Evolutionary conservation across 352 stramenopile genomes (phyloP).

Genomic region (Plasmopara muralis): DNA sequence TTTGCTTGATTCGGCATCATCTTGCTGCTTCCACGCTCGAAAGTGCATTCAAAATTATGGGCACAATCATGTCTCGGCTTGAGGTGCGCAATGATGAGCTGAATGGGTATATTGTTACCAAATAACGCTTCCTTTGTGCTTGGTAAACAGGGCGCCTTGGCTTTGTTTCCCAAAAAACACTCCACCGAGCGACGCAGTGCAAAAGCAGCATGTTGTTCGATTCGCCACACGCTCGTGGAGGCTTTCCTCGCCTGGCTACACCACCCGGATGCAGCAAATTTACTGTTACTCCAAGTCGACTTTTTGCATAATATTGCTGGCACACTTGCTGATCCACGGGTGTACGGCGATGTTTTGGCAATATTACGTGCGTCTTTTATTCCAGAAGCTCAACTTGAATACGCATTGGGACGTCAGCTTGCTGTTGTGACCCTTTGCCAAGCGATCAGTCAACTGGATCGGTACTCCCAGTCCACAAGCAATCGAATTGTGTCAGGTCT

Average conservation of each 20-base stretch:
- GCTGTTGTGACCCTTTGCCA: slow-evolving; percentile 33
- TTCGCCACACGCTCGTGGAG: slow-evolving; percentile 57
- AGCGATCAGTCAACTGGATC: slow-evolving; percentile 51
- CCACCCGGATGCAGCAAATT: slow-evolving; percentile 26
- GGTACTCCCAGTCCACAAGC: slow-evolving; percentile 68
- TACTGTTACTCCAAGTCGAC: slow-evolving; percentile 29
- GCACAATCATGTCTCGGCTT: slow-evolving; percentile 47
- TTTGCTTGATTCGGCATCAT: slow-evolving; percentile 32
- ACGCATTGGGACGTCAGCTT: slow-evolving; percentile 22
- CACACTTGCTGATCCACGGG: slow-evolving; percentile 60
- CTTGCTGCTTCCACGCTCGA: slow-evolving; percentile 25
- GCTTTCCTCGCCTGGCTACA: slow-evolving; percentile 64
- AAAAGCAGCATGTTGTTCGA: slow-evolving; percentile 48
- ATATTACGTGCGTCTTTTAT: slow-evolving; percentile 21
- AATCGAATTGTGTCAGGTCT: slow-evolving; percentile 52
- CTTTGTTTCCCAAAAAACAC: slow-evolving; percentile 24
- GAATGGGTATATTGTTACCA: not conserved
- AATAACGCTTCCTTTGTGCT: not conserved
- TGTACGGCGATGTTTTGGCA: slow-evolving; percentile 60
- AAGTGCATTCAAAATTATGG: slow-evolving; percentile 32
- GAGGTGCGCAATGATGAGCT: slow-evolving; percentile 26
- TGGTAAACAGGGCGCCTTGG: slow-evolving; percentile 17
- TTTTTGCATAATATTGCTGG: slow-evolving; percentile 55
- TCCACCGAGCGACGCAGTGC: slow-evolving; percentile 31
- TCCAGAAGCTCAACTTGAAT: slow-evolving; percentile 26